Percentiles rank a stretch among this genome's conserved stretches.
phyloP scores from a whole-genome alignment of 345 rosid genomes.

The Arabis alpina region DNA sequence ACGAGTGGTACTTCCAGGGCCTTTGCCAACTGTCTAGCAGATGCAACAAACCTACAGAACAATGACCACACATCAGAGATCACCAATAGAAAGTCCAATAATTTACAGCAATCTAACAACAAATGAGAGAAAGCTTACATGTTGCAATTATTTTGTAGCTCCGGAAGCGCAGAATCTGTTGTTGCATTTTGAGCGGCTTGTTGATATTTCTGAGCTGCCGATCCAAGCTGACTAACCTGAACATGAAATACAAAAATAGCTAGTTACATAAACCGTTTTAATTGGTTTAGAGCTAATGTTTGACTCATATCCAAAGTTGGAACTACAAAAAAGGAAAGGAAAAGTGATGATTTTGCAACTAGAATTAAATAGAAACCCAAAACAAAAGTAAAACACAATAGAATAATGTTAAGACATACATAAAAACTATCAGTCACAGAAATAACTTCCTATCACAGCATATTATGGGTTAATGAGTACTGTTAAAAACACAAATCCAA shows the following conservation, averaged over 20 bases:
- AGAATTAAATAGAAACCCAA: slow-evolving; percentile 1
- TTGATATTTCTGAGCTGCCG: slow-evolving; percentile 92
- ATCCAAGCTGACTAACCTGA: slow-evolving; percentile 90
- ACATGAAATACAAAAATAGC: slow-evolving; percentile 2
- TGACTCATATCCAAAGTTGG: not conserved
- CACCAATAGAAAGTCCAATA: not conserved
- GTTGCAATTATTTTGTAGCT: slow-evolving; percentile 86
- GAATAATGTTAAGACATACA: not conserved
- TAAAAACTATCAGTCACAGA: not conserved
- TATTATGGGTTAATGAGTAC: not conserved
- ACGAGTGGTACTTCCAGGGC: slow-evolving; percentile 97
- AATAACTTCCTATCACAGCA: slow-evolving; percentile 13
- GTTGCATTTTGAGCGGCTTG: slow-evolving; percentile 85
- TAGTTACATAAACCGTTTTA: not conserved
- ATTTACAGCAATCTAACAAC: slow-evolving; percentile 9
- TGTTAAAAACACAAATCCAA: not conserved
- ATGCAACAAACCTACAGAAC: slow-evolving; percentile 80
- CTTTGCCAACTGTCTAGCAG: slow-evolving; percentile 97
- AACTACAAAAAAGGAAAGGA: not conserved
- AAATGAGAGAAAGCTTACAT: slow-evolving; percentile 49
- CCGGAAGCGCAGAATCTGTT: slow-evolving; percentile 73
- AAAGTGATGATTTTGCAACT: not conserved
- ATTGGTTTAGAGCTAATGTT: not conserved
- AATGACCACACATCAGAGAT: slow-evolving; percentile 33
- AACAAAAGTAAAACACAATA: not conserved